phyloP scores from a whole-genome alignment of 441 rosid species.

The Gossypium gossypioides region DNA sequence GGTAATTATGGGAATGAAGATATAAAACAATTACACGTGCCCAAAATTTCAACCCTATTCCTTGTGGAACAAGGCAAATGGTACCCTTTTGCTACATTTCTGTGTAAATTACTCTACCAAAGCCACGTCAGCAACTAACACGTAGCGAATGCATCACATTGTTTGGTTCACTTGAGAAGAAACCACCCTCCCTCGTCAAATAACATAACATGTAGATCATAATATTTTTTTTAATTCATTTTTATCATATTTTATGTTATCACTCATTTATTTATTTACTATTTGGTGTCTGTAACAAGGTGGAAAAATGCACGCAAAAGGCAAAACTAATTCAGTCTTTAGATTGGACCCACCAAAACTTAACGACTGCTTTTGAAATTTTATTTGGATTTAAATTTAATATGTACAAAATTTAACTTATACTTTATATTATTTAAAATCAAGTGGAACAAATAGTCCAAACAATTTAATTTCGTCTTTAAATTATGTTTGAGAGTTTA shows the following conservation, averaged over 20 bases:
- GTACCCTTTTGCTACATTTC: neutral
- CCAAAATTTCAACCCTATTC: neutral
- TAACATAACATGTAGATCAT: neutral
- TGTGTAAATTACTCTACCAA: neutral
- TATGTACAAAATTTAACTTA: neutral
- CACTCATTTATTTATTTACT: neutral
- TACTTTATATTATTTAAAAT: neutral
- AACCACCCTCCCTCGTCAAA: neutral
- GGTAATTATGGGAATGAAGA: neutral
- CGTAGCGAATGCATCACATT: neutral
- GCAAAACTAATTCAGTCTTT: neutral
- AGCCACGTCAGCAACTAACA: neutral
- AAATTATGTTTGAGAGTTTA: neutral
- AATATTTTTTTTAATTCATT: neutral
- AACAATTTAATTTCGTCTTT: neutral
- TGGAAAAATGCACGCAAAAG: neutral
- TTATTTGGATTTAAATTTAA: neutral
- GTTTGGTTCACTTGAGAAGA: neutral
- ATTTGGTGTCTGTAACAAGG: neutral
- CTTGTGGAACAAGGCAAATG: neutral
- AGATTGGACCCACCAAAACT: slow-evolving; percentile 1
- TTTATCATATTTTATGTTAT: neutral
- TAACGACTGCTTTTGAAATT: neutral
- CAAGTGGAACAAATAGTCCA: neutral
- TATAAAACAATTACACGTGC: neutral